phyloP scores from a whole-genome alignment of 192 early-diverging fungal genomes.

The Backusella liffmaniae region DNA sequence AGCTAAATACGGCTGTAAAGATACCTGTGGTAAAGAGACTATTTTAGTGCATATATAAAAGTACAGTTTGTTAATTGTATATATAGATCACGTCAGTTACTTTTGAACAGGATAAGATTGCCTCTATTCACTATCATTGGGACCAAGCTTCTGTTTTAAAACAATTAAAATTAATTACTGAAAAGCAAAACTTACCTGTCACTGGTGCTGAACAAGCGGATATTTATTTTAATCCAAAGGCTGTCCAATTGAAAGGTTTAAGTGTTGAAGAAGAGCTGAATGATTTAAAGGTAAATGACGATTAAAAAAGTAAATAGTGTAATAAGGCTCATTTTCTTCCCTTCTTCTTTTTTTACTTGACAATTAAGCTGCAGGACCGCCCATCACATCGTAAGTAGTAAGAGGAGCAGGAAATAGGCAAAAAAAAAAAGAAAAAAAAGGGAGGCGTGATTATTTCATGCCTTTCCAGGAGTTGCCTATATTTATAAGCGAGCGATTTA shows the following conservation, averaged over 20 bases:
- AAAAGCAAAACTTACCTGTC: slow-evolving; percentile 21
- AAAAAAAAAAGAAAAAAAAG: neutral
- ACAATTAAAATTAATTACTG: slow-evolving; percentile 27
- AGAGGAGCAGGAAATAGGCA: neutral
- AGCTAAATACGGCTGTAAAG: slow-evolving; percentile 21
- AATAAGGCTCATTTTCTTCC: neutral
- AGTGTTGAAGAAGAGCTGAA: neutral
- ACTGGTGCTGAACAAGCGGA: slow-evolving; percentile 29
- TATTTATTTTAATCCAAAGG: slow-evolving; percentile 2
- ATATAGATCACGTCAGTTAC: slow-evolving; percentile 29
- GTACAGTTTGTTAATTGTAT: neutral
- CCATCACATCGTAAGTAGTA: neutral
- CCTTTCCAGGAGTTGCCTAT: neutral
- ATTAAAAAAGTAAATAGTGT: neutral
- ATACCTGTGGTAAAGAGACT: slow-evolving; percentile 23
- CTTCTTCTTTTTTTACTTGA: neutral
- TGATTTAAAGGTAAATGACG: neutral
- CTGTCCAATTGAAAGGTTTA: neutral
- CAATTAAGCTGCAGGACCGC: neutral
- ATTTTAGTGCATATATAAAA: neutral
- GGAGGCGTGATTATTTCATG: neutral
- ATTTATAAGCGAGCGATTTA: neutral
- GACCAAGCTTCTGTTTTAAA: slow-evolving; percentile 37
- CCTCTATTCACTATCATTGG: slow-evolving; percentile 26
- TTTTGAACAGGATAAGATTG: slow-evolving; percentile 28